Base-by-base conservation (phyloP, 2,329 filamentous ascomycete genomes). In the Sporothrix inflata region DNA sequence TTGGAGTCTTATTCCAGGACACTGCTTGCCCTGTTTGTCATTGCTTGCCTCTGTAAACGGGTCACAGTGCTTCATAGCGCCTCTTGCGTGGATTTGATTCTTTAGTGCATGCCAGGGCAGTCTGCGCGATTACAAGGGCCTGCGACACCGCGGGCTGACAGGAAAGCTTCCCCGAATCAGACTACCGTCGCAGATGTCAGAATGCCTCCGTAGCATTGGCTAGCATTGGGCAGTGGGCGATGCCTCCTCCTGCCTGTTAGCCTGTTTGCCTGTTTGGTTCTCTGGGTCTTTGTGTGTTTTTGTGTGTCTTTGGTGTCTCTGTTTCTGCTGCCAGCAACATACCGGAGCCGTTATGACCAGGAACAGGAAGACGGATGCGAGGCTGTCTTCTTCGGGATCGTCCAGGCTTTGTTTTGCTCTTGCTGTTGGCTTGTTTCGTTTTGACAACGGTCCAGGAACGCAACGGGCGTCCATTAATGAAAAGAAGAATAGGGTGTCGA, bases 141-240 rank as follows among this genome's bases (percentile, higher is more conserved):
- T 61, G 67, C 38, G 67, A 69, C 51, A 34, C n/a, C 9, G 12
- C 49, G 38, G 47, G 67, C 67, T 30, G 24, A 19, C 40, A 70
- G 53, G 68, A 70, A 70, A 34, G 51, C 53, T 61, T 70, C 68
- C 53, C 51, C 40, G 68, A 45, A 60, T 45, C 19, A 60, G 51
- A 69, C 51, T 30, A 34, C 38, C 34, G 51, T 69, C 38, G 51
- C 51, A 69, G 49, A 30, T 30, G 68, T 34, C 68, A 69, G 51
- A 69, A 24, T 60, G 51, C 49, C 67, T 47, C 40, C 16, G 67
- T 70, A 70, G 68, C 19, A 70, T 21, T 70, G 34, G n/a, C 45
- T 53, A 53, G 16, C n/a, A 16, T 24, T 65, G 6, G 6, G 12
- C 1, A 38, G 55, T 19, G 53, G 51, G 24, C 53, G 53, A 34